These are phyloP conservation scores for Glebionis coronaria DNA, from an alignment of 129 eudicot species.

Conservation along the genomic window DNA sequence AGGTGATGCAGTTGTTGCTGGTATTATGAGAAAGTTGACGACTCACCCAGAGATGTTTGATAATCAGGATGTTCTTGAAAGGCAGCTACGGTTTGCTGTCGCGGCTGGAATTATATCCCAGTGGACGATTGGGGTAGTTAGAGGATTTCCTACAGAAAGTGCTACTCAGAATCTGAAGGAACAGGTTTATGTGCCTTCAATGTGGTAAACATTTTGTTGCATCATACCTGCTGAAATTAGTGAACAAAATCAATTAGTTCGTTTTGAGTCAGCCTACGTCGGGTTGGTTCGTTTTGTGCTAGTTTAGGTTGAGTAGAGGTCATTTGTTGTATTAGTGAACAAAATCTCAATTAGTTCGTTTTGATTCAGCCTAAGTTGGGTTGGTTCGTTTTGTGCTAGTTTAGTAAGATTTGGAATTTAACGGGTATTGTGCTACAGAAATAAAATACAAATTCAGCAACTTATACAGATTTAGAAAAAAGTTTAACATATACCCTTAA, in stretches of 20 bases:
- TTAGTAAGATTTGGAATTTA: neutral
- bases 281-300: neutral
- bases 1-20: slow-evolving; percentile 96
- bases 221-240: neutral
- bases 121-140: slow-evolving; percentile 96
- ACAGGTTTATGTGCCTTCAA: slow-evolving; percentile 88
- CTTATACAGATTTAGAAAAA: too few species aligned
- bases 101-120: slow-evolving; percentile 94
- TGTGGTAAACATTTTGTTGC: slow-evolving; percentile 55
- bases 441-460: neutral
- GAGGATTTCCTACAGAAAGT: slow-evolving; percentile 92
- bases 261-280: neutral
- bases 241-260: neutral
- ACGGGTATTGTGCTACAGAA: neutral
- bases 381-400: too few species aligned
- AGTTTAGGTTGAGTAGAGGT: neutral
- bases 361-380: too few species aligned
- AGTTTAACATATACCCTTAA: too few species aligned
- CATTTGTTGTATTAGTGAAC: slow-evolving; percentile 9
- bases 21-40: slow-evolving; percentile 75
- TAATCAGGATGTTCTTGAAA: slow-evolving; percentile 65
- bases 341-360: too few species aligned
- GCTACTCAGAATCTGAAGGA: slow-evolving; percentile 92
- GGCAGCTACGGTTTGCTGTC: slow-evolving; percentile 84
- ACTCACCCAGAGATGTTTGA: slow-evolving; percentile 67